These are phyloP conservation scores for Quercus cerris DNA, from an alignment of 306 rosid species.

Conservation along the genomic window DNA sequence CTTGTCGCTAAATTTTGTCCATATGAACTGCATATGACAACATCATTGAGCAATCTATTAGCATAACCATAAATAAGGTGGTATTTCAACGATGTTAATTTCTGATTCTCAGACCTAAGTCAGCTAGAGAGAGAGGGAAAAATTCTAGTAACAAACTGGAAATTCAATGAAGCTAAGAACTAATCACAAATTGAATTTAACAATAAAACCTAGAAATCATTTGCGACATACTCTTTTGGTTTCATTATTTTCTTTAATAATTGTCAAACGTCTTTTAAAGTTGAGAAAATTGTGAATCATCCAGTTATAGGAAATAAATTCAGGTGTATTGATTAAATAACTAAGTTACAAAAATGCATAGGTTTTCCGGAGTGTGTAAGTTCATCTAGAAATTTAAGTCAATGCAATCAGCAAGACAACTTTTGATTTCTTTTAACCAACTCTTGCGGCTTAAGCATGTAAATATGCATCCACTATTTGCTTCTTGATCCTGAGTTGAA, in stretches of 20 bases:
- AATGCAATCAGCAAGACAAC: not conserved
- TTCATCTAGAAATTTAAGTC: not conserved
- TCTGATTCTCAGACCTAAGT: not conserved
- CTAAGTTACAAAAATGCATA: not conserved
- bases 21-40: conserved; percentile 57
- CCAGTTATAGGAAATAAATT: not conserved
- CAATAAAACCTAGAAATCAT: not conserved
- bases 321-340: not conserved
- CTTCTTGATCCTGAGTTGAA: not conserved
- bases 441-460: not conserved
- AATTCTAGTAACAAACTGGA: not conserved
- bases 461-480: not conserved
- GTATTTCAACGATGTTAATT: not conserved
- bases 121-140: not conserved
- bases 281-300: not conserved
- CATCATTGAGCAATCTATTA: not conserved
- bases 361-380: not conserved
- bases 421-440: not conserved
- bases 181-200: not conserved
- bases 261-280: not conserved
- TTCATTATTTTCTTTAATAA: no score
- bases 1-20: conserved; percentile 67
- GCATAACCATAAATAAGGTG: not conserved
- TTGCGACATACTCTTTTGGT: not conserved
- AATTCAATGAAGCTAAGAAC: not conserved